Base-by-base conservation (phyloP, 306 rosid species). In the Cucurbita ficifolia region DNA sequence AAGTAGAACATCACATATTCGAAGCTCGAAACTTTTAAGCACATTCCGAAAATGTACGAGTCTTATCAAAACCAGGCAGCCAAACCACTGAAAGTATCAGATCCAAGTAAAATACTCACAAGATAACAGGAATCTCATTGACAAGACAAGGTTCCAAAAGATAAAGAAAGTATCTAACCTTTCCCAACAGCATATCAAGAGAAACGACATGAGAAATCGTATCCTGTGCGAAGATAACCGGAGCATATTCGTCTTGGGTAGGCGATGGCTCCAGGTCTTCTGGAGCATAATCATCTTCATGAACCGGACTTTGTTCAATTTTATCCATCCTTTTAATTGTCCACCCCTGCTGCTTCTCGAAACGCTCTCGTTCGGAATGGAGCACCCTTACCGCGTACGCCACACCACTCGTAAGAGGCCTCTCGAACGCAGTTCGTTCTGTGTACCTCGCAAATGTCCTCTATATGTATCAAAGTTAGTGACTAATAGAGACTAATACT, bases 331-430 rank as follows among this genome's bases (percentile, higher is more conserved):
- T 94, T 86, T 91, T 94, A 75, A 94, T 94, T 43, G 83, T 91
- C 99, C 99, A 94, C 17, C 97, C 99, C 73, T 94, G 99, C 72
- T 91, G 97, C 88, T 84, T 85, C 90, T 94, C 99, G 45, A 94
- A 94, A 62, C 83, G 96, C 72, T 91, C 97, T 83, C 94, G 89
- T 75, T 94, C 97, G 21, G 95, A 91, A 78, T 88, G 96, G 76
- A 94, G 97, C 81, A 91, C 99, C 83, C 99, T 86, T 48, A 91
- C 97, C 51, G 97, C 99, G 86, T 94, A 91, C 17, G 99, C 99
- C 87, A 94, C 99, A 16, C 99, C 99, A 81, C 97, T 88, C 12
- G 97, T 94, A 59, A 94, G 95, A 51, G 99, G 99, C 85, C 99
- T 85, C 88, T 94, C 99, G 79, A 94, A 94, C 76, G 97, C 92